A percentile compares a stretch with the other conserved stretches of the same genome.
Evolutionary conservation across 768 basidiomycete genomes (phyloP).

Genomic region (Neoboletus magnificus): DNA sequence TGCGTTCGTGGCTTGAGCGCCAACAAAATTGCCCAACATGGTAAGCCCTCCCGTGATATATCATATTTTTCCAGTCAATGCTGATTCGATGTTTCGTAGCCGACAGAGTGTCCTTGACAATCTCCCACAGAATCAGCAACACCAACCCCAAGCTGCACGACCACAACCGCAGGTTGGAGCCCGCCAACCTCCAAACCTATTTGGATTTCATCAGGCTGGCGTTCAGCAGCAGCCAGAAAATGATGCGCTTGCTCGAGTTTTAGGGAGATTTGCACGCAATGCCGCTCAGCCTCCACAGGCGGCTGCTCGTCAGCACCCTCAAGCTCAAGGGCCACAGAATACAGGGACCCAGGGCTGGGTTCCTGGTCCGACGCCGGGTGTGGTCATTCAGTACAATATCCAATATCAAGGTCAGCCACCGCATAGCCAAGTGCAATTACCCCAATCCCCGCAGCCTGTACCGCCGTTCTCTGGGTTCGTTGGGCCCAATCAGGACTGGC

Average conservation of each 20-base stretch:
- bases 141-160: constrained; percentile 25
- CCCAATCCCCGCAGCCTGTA: constrained; percentile 36
- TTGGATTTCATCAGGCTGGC: constrained; percentile 25
- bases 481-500: constrained; percentile 64
- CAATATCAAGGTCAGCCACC: constrained; percentile 49
- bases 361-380: constrained; percentile 39
- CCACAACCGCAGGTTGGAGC: constrained; percentile 29
- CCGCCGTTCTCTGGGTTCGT: constrained; percentile 62
- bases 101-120: constrained; percentile 75
- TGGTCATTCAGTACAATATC: constrained; percentile 63
- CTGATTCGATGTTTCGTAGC: constrained; percentile 35
- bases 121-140: constrained; percentile 32
- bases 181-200: constrained; percentile 32
- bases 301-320: constrained; percentile 30
- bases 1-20: constrained; percentile 95
- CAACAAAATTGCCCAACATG: constrained; percentile 99
- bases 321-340: constrained; percentile 32
- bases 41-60: constrained; percentile 43
- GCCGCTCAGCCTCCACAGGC: constrained; percentile 41
- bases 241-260: constrained; percentile 34
- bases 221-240: constrained; percentile 39
- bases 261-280: constrained; percentile 55
- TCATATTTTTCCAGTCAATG: constrained; percentile 1
- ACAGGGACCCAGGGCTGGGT: constrained; percentile 35
- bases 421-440: constrained; percentile 30